A percentile compares a stretch with the other conserved stretches of the same genome.
Evolutionary conservation across 345 rosid genomes (phyloP).

Genomic region (Citrus trifoliata): DNA sequence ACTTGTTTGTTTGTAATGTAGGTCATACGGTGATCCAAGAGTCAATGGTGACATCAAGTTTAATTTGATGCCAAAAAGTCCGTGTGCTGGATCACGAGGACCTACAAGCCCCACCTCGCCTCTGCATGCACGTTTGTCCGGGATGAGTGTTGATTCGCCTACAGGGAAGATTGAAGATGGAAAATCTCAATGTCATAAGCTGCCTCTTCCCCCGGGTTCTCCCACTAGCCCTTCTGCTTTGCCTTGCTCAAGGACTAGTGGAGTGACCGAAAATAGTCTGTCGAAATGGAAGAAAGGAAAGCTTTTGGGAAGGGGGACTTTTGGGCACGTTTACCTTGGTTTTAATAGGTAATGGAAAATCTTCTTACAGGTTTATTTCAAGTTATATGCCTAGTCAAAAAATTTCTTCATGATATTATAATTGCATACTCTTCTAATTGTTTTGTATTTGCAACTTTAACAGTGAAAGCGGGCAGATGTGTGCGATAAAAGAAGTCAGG

Average conservation of each 20-base stretch:
- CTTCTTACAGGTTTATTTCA: neutral
- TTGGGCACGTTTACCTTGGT: constrained; percentile 90
- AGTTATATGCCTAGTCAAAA: neutral
- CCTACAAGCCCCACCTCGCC: constrained; percentile 79
- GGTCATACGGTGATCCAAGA: constrained; percentile 39
- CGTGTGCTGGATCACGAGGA: constrained; percentile 48
- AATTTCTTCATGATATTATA: neutral
- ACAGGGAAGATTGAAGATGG: constrained; percentile 59
- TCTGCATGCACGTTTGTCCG: constrained; percentile 51
- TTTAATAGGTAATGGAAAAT: constrained; percentile 66
- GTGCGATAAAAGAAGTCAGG: constrained; percentile 95
- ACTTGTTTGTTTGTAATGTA: constrained; percentile 1
- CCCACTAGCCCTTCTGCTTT: constrained; percentile 74
- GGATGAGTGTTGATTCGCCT: constrained; percentile 57
- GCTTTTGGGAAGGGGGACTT: constrained; percentile 92
- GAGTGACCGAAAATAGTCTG: constrained; percentile 35
- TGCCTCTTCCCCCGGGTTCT: constrained; percentile 95
- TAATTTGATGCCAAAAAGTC: constrained; percentile 48
- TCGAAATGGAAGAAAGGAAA: constrained; percentile 87
- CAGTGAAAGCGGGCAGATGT: constrained; percentile 90
- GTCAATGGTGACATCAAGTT: constrained; percentile 42
- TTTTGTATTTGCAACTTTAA: constrained; percentile 15
- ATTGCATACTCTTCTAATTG: constrained; percentile 10
- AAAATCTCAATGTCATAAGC: constrained; percentile 63
- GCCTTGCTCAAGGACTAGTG: constrained; percentile 38